Conservation (phyloP, 2,329 filamentous ascomycete genomes). For the Xylariales sp. region DNA sequence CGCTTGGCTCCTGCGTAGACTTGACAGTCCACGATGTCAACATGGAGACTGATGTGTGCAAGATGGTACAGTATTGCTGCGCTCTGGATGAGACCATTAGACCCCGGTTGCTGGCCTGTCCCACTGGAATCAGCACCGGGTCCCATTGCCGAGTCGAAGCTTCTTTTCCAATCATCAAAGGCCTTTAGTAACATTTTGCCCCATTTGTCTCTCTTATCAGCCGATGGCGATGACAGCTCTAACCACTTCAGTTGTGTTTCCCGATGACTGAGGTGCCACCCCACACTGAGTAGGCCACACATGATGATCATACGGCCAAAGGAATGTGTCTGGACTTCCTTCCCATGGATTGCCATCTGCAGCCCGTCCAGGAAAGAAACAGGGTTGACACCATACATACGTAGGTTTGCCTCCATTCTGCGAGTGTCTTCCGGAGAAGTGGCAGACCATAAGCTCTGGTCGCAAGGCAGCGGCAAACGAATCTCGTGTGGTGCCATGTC, state of each 20-base stretch:
- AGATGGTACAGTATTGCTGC: conserved; percentile 79
- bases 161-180: conserved; percentile 82
- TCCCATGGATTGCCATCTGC: conserved; percentile 76
- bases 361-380: conserved; percentile 80
- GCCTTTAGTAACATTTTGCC: conserved; percentile 69
- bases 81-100: conserved; percentile 66
- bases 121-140: no score
- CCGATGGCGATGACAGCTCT: conserved; percentile 59
- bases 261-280: conserved; percentile 85
- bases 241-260: conserved; percentile 81
- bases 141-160: conserved; percentile 69
- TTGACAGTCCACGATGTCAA: conserved; percentile 85
- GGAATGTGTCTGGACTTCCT: conserved; percentile 77
- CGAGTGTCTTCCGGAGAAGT: conserved; percentile 72
- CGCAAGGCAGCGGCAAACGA: conserved; percentile 77
- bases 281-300: conserved; percentile 83
- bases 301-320: conserved; percentile 89
- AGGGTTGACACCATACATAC: conserved; percentile 73
- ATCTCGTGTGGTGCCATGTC: conserved; percentile 92
- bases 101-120: conserved; percentile 46
- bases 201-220: conserved; percentile 67
- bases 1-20: conserved; percentile 78
- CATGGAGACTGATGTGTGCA: conserved; percentile 83
- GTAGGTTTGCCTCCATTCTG: conserved; percentile 69
- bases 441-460: conserved; percentile 82